These are phyloP conservation scores for Myxozyma neotropica DNA, from an alignment of 805 yeast genomes.

Conservation along the genomic window DNA sequence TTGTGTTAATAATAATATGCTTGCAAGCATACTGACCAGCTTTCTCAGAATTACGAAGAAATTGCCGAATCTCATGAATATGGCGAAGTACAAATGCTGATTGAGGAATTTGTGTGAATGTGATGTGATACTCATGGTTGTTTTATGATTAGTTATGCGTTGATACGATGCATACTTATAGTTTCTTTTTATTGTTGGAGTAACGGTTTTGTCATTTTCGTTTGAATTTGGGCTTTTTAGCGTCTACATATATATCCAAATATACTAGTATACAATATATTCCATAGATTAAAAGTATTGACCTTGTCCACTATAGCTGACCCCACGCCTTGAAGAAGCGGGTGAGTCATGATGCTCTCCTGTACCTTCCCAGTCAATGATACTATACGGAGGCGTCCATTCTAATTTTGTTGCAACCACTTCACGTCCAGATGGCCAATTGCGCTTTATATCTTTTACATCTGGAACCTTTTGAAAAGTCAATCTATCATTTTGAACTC, in stretches of 20 bases:
- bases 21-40: no score
- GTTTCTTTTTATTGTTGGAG: not conserved
- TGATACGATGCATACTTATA: no score
- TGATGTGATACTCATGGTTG: no score
- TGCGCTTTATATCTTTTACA: slow-evolving; percentile 34
- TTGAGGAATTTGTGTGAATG: slow-evolving; percentile 27
- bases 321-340: not conserved
- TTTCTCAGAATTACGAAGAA: slow-evolving; percentile 61
- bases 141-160: not conserved
- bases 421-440: slow-evolving; percentile 44
- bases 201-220: not conserved
- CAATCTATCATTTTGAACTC: slow-evolving; percentile 40
- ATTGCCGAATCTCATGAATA: slow-evolving; percentile 81
- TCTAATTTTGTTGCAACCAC: slow-evolving; percentile 36
- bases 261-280: not conserved
- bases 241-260: not conserved
- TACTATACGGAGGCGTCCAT: slow-evolving; percentile 39
- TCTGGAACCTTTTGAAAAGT: slow-evolving; percentile 42
- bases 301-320: slow-evolving; percentile 27
- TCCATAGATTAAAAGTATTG: slow-evolving; percentile 18
- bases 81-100: slow-evolving; percentile 36
- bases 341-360: slow-evolving; percentile 8
- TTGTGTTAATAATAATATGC: no score
- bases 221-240: not conserved
- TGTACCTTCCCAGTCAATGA: slow-evolving; percentile 18